Evolutionary conservation across 805 yeast genomes (phyloP).

Genomic region (Ascoidea asiatica): DNA sequence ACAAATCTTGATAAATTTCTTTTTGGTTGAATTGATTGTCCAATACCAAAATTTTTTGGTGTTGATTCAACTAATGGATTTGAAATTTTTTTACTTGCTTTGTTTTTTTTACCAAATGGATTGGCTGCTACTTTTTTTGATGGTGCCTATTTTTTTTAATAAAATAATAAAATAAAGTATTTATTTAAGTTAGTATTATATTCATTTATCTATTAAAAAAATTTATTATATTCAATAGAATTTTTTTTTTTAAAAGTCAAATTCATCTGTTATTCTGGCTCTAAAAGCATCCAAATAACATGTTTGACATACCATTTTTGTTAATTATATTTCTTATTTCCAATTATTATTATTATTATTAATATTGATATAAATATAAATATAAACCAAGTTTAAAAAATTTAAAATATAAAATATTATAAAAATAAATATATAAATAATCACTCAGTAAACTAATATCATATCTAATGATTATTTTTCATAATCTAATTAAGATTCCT

Average conservation of each 20-base stretch:
- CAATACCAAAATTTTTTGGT: constrained; percentile 92
- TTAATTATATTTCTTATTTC: too few species aligned
- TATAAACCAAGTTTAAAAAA: too few species aligned
- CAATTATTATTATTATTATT: too few species aligned
- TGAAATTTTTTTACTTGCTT: constrained; percentile 43
- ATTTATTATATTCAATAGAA: too few species aligned
- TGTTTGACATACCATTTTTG: background rate
- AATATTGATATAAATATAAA: too few species aligned
- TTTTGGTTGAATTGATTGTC: constrained; percentile 91
- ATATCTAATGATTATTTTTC: too few species aligned
- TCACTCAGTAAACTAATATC: too few species aligned
- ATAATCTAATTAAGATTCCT: too few species aligned
- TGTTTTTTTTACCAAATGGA: constrained; percentile 72
- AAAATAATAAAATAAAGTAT: too few species aligned
- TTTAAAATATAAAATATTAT: too few species aligned
- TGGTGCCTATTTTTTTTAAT: constrained; percentile 29
- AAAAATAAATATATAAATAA: too few species aligned
- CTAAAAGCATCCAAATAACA: background rate
- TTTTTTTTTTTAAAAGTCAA: background rate
- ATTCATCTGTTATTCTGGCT: background rate
- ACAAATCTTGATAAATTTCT: constrained; percentile 94
- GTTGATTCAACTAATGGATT: constrained; percentile 85
- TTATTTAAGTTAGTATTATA: too few species aligned
- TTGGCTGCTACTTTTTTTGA: constrained; percentile 97
- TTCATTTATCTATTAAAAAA: background rate